Percentiles rank a stretch among this genome's conserved stretches.
Conservation (phyloP, 2,329 filamentous ascomycete species). For the Fusarium cyanostomum region DNA sequence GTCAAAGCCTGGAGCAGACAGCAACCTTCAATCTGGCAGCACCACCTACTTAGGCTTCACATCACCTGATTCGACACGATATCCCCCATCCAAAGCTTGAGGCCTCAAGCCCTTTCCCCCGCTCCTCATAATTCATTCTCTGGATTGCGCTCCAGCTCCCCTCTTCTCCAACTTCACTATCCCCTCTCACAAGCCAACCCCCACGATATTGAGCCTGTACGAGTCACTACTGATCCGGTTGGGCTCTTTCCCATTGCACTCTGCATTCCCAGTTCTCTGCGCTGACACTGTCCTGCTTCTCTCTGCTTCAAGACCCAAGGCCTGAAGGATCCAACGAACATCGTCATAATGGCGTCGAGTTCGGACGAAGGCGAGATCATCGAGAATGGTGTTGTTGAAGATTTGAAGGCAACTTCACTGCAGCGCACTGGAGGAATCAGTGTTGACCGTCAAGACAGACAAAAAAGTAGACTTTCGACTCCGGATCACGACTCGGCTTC, state of each 20-base stretch:
- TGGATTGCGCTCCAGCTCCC: constrained; percentile 18
- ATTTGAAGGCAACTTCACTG: constrained; percentile 88
- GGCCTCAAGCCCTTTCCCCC: constrained; percentile 2
- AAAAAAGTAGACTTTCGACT: constrained; percentile 68
- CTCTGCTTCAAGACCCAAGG: constrained; percentile 30
- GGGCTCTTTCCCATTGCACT: constrained; percentile 52
- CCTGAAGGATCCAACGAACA: constrained; percentile 30
- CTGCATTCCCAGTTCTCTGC: constrained; percentile 42
- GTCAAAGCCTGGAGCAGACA: constrained; percentile 32
- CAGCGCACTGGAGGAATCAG: constrained; percentile 77
- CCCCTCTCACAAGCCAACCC: constrained; percentile 24
- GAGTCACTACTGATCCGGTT: constrained; percentile 55
- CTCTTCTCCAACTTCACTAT: constrained; percentile 7
- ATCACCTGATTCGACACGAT: background rate
- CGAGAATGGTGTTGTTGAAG: constrained; percentile 71
- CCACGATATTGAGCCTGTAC: constrained; percentile 46
- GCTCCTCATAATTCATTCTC: background rate
- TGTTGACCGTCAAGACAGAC: constrained; percentile 95
- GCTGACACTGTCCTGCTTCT: constrained; percentile 49
- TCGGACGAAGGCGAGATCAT: constrained; percentile 90
- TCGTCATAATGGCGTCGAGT: constrained; percentile 60
- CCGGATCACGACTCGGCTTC: constrained; percentile 61
- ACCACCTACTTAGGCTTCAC: constrained; percentile 10
- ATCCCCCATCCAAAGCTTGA: background rate
- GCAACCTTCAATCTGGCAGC: constrained; percentile 9